Conservation (phyloP, 768 basidiomycete genomes). For the Boletus sp. region DNA sequence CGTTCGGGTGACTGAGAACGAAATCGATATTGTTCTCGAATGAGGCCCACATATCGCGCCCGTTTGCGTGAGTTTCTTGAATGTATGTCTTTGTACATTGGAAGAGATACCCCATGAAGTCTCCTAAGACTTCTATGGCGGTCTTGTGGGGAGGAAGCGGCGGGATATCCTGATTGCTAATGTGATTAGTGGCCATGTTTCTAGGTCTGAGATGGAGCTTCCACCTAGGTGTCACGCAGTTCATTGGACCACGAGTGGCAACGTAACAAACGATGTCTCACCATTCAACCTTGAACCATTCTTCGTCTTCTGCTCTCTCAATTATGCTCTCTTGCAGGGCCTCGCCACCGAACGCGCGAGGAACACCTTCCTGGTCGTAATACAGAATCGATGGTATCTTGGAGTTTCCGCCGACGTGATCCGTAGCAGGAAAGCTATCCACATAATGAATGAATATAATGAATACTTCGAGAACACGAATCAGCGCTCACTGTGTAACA, state of each 20-base stretch:
- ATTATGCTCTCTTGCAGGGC: conserved; percentile 38
- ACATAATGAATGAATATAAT: conserved; percentile 5
- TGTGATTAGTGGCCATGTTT: conserved; percentile 16
- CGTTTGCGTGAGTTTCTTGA: conserved; percentile 44
- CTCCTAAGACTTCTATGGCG: conserved; percentile 44
- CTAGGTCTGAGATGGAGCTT: conserved; percentile 36
- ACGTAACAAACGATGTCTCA: conserved; percentile 3
- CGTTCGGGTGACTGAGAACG: conserved; percentile 48
- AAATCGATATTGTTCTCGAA: conserved; percentile 42
- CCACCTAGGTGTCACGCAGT: conserved; percentile 25
- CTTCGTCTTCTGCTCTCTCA: conserved; percentile 40
- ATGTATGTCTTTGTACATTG: conserved; percentile 43
- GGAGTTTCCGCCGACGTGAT: conserved; percentile 44
- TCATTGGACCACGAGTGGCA: conserved; percentile 5
- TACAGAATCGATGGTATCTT: conserved; percentile 52
- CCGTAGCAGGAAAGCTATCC: conserved; percentile 46
- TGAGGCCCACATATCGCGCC: conserved; percentile 41
- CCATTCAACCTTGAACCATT: conserved; percentile 33
- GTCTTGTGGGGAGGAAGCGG: conserved; percentile 43
- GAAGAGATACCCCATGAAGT: conserved; percentile 49
- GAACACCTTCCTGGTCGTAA: conserved; percentile 41
- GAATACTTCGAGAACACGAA: not conserved
- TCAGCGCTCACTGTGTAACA: conserved; percentile 22
- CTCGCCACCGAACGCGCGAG: conserved; percentile 46
- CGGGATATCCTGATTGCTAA: conserved; percentile 37